Evolutionary conservation across 2,329 filamentous ascomycete species (phyloP).

Genomic region (Coniochaeta ligniaria): DNA sequence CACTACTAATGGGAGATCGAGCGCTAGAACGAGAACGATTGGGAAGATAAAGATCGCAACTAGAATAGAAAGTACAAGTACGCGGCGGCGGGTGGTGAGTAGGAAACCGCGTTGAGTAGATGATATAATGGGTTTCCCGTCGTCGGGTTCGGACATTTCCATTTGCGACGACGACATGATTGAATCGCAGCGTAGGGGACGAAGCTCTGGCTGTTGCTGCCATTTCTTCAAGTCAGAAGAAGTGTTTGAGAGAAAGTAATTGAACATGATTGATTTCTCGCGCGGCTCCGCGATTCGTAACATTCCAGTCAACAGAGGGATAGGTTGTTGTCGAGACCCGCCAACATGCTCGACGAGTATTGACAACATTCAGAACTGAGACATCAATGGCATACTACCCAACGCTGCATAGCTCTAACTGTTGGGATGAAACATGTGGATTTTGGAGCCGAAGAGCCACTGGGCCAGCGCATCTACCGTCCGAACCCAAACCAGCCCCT

Average conservation of each 20-base stretch:
- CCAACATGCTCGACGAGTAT: background rate
- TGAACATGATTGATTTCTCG: background rate
- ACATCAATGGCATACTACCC: background rate
- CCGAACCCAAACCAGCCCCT: constrained; percentile 75
- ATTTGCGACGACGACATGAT: background rate
- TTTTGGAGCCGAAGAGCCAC: background rate
- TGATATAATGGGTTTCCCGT: background rate
- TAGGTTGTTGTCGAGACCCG: background rate
- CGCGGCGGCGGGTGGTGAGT: background rate
- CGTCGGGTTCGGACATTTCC: background rate
- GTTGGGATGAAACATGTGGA: background rate
- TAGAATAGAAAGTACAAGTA: background rate
- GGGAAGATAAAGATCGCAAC: background rate
- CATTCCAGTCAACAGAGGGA: background rate
- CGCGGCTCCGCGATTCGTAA: background rate
- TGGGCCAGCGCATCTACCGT: constrained; percentile 24
- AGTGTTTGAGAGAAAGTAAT: background rate
- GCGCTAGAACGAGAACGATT: background rate
- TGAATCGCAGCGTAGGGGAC: background rate
- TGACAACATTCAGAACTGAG: background rate
- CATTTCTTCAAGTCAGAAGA: background rate
- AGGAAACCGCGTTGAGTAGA: background rate
- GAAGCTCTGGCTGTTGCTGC: background rate
- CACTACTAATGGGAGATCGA: background rate
- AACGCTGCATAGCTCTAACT: background rate